Evolutionary conservation across 345 rosid genomes (phyloP), one percentile per base, ranked within the genome.

Genomic region (Ceriops zippeliana): DNA sequence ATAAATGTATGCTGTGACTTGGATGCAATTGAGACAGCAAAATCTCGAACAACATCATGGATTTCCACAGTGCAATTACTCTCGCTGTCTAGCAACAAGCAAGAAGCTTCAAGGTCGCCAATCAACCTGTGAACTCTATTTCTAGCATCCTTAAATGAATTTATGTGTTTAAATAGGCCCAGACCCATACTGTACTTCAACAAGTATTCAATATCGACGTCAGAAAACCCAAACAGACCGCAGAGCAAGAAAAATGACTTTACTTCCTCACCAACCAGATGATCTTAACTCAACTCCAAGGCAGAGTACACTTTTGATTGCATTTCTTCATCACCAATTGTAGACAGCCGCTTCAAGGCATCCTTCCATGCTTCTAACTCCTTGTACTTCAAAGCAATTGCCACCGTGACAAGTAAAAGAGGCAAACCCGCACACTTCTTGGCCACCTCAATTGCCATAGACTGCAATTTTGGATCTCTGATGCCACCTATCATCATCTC

Each of bases 341-440:
- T 6, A 0, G 32, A 37, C 9, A 66, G 37, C 13, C 58, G 2
- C 17, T 27, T 10, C 31, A 76, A 26, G 0, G 83, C 81, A 32
- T 73, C 63, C 30, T 73, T 27, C 86, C 86, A 83, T 17, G 0
- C 65, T 10, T 6, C 0, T 5, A 26, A 2, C 0, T 1, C 16
- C 22, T 67, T 28, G 30, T 52, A 4, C 70, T 46, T 20, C 58
- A 78, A 68, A 2, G 69, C 67, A 0, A 3, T 59, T 15, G 76
- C 86, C 27, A 75, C 26, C 1, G 77, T 62, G 7, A 47, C 57
- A 15, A 83, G 21, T 6, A 57, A 20, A 30, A 83, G 3, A 0
- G 86, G 86, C 37, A 83, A 69, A 1, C 86, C 79, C 4, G 27
- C 73, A 68, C 83, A 80, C 17, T n/a, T 62, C 1, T 42, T n/a